Evolutionary conservation across 106 monocot species (phyloP).

Genomic region (Dendrobium nobile): DNA sequence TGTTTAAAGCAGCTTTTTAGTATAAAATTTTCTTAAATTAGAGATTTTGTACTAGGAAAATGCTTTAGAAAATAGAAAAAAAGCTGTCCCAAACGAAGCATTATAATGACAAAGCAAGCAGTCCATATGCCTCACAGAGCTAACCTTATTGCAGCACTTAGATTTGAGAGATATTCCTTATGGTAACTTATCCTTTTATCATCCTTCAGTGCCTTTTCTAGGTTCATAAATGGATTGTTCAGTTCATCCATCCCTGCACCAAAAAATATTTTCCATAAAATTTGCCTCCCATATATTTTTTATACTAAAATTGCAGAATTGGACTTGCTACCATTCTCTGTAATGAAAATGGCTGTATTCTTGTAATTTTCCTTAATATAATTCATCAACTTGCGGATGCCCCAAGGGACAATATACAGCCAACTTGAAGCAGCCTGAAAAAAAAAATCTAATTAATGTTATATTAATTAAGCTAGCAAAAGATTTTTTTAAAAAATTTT

Average conservation of each 20-base stretch:
- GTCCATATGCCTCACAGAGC: neutral
- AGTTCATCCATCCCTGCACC: conserved; percentile 63
- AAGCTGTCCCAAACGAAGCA: too few relatives aligned
- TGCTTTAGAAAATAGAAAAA: too few relatives aligned
- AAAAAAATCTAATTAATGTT: neutral
- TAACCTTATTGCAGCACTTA: conserved; percentile 53
- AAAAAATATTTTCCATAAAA: neutral
- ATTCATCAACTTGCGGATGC: conserved; percentile 59
- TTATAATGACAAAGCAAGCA: neutral
- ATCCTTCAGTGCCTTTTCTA: conserved; percentile 41
- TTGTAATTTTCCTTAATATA: conserved; percentile 62
- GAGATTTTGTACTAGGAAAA: too few relatives aligned
- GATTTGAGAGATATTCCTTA: conserved; percentile 51
- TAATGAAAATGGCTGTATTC: conserved; percentile 43
- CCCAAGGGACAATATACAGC: conserved; percentile 76
- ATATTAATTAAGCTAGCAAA: neutral
- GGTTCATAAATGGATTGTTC: conserved; percentile 30
- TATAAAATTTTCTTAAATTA: too few relatives aligned
- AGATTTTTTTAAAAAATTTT: too few relatives aligned
- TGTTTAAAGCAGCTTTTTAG: too few relatives aligned
- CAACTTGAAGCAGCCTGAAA: conserved; percentile 58
- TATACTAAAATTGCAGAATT: neutral
- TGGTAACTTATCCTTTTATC: conserved; percentile 68
- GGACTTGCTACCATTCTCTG: conserved; percentile 56
- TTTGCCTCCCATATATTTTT: neutral